These are phyloP conservation scores for Scheffersomyces spartinae DNA, from an alignment of 805 yeast genomes.

Conservation along the genomic window DNA sequence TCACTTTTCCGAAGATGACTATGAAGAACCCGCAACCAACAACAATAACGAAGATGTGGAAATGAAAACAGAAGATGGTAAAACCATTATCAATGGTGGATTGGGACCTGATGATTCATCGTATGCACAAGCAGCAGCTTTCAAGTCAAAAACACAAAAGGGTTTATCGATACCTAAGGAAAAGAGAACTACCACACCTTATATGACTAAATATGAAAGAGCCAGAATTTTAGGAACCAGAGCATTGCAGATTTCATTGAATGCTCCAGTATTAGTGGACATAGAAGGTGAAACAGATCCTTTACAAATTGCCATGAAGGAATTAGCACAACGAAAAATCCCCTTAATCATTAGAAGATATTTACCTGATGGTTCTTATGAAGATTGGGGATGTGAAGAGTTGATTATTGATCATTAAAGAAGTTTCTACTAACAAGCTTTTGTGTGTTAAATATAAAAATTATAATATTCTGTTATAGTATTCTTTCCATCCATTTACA, in stretches of 20 bases:
- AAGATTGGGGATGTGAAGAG: conserved; percentile 99
- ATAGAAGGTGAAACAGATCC: conserved; percentile 99
- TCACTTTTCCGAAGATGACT: conserved; percentile 67
- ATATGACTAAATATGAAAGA: conserved; percentile 97
- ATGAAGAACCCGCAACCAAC: conserved; percentile 13
- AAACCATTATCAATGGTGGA: conserved; percentile 62
- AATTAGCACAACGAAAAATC: conserved; percentile 84
- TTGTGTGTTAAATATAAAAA: not conserved
- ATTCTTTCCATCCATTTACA: not conserved
- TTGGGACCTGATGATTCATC: conserved; percentile 43
- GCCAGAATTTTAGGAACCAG: conserved; percentile 97
- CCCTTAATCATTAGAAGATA: conserved; percentile 94
- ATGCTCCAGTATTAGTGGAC: conserved; percentile 96
- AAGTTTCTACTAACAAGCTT: conserved; percentile 1
- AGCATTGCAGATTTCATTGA: conserved; percentile 94
- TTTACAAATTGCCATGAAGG: conserved; percentile 94
- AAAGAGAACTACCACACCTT: conserved; percentile 89
- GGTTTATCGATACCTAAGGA: conserved; percentile 86
- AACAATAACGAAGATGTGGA: conserved; percentile 24
- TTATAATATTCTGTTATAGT: not conserved
- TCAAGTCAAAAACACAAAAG: conserved; percentile 50
- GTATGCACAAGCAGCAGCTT: conserved; percentile 9
- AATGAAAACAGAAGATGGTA: conserved; percentile 56
- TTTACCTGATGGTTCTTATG: conserved; percentile 92
- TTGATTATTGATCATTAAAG: conserved; percentile 69